Evolutionary conservation across 2,329 filamentous ascomycete genomes (phyloP).

Genomic region (Beauveria brongniartii): DNA sequence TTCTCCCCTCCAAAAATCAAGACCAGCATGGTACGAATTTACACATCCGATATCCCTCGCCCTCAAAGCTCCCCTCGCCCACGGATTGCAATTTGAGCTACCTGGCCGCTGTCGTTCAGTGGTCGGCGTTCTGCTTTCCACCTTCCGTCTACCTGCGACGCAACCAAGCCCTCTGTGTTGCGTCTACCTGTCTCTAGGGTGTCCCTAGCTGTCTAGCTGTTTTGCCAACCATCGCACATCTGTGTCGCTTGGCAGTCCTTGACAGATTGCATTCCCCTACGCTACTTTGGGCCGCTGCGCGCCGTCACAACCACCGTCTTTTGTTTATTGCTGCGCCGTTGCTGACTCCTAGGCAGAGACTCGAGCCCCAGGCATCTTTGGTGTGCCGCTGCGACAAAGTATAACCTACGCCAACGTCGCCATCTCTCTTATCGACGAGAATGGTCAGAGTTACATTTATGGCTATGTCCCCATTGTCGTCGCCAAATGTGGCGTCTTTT

Average conservation of each 20-base stretch:
- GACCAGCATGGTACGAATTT: slow-evolving; percentile 43
- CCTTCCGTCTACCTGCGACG: neutral
- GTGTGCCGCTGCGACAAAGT: slow-evolving; percentile 84
- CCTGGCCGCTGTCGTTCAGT: neutral
- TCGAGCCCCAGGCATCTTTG: slow-evolving; percentile 74
- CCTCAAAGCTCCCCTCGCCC: neutral
- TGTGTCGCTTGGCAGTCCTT: neutral
- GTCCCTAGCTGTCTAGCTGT: neutral
- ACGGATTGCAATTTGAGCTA: neutral
- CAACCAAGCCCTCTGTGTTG: neutral
- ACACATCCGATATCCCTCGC: neutral
- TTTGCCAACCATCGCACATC: neutral
- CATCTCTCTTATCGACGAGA: slow-evolving; percentile 87
- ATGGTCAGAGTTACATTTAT: slow-evolving; percentile 94
- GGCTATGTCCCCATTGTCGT: slow-evolving; percentile 98
- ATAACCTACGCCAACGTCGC: slow-evolving; percentile 98
- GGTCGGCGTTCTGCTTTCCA: neutral
- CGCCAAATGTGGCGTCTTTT: slow-evolving; percentile 91
- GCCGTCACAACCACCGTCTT: neutral
- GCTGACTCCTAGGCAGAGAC: slow-evolving; percentile 28
- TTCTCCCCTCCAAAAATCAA: slow-evolving; percentile 53
- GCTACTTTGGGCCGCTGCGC: neutral
- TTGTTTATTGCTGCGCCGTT: neutral
- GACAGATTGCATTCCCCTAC: neutral
- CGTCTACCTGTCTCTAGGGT: neutral